Percentiles rank a stretch among this genome's conserved stretches.
phyloP scores from a whole-genome alignment of 306 rosid genomes.

The Medicago truncatula region MtrunA17r5.0-ANR NC_053045.1:11044001-11044500 shows the following conservation, averaged over 20 bases:
- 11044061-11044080: neutral
- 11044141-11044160: constrained; percentile 29
- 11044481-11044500: constrained; percentile 89
- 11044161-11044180: constrained; percentile 19
- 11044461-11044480: constrained; percentile 78
- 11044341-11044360: neutral
- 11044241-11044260: constrained; percentile 91
- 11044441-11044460: constrained; percentile 94
- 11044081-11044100: constrained; percentile 9
- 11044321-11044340: constrained; percentile 12
- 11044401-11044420: constrained; percentile 90
- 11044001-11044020: neutral
- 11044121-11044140: constrained; percentile 20
- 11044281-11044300: constrained; percentile 84
- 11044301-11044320: constrained; percentile 60
- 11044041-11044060: constrained; percentile 19
- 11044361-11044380: constrained; percentile 44
- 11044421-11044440: constrained; percentile 85
- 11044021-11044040: constrained; percentile 6
- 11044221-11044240: constrained; percentile 55
- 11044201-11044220: constrained; percentile 32
- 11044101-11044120: constrained; percentile 14
- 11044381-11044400: constrained; percentile 93
- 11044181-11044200: neutral
- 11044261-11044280: constrained; percentile 99